Evolutionary conservation across 306 rosid genomes (phyloP), one percentile per base, ranked within the genome.

Genomic region (Inga oerstediana): DNA sequence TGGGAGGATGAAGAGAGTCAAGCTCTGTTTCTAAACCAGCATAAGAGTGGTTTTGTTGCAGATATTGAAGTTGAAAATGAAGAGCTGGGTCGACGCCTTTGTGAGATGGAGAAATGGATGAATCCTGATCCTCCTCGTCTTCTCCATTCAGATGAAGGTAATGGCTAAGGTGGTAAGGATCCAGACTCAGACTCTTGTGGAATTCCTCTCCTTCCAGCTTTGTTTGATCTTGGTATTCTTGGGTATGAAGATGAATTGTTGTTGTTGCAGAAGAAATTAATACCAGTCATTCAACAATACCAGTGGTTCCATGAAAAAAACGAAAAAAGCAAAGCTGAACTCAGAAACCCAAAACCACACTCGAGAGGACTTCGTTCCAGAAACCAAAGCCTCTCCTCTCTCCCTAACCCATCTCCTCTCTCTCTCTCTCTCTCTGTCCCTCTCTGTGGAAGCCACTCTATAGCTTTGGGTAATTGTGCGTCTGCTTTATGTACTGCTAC

Each of bases 121-220:
- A 76, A 44, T 82, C 49, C 35, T 54, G 85, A 49, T 84, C 73
- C 14, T 76, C 83, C 51, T 81, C 52, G 72, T 81, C 72, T 71
- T 83, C 83, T 45, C 64, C 73, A 52, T 39, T 80, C 77, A 68
- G 84, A 48, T 15, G 86, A 11, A 11, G 73, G 61, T 74, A 82
- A 67, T 69, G 83, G 10, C 61, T 88, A 44, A n/a, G 87, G 9
- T 20, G 66, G 32, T 59, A n/a, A 86, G 97, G 91, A 94, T 94
- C 98, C 96, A 58, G 64, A 9, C 64, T 58, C 64, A 19, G 30
- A 58, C 9, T n/a, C 64, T 58, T n/a, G 27, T 8, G 2, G 11
- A 14, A 58, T 2, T 58, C 27, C 64, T 19, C 61, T 54, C n/a
- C 30, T 58, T 58, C 64, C 30, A 20, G 64, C 30, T 58, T 58